Conservation (phyloP, 2,329 filamentous ascomycete species). For the Verticillium nonalfalfae region DNA sequence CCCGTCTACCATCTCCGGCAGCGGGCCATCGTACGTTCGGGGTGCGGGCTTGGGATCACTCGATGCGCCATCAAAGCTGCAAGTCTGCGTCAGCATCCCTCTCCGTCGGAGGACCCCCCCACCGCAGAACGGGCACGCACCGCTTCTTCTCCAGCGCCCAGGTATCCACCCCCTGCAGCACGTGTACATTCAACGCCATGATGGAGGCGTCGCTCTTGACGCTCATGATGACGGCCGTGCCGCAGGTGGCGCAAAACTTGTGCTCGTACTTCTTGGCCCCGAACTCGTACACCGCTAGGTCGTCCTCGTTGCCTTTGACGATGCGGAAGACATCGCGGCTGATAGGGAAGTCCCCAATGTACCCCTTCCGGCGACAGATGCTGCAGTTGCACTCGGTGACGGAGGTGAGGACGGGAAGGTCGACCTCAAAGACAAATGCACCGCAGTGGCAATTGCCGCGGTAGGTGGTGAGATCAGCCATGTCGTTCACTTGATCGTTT, state of each 20-base stretch:
- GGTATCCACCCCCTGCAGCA: constrained; percentile 37
- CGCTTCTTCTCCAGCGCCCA: constrained; percentile 26
- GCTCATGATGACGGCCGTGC: constrained; percentile 31
- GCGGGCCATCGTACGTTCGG: constrained; percentile 30
- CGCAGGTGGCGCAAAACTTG: constrained; percentile 49
- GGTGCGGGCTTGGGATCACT: constrained; percentile 24
- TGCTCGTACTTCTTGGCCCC: constrained; percentile 28
- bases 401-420: constrained; percentile 50
- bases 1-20: constrained; percentile 30
- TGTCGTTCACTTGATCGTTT: background rate
- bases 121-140: constrained; percentile 20
- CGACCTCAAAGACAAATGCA: constrained; percentile 43
- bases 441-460: constrained; percentile 54
- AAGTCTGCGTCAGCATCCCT: background rate
- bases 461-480: constrained; percentile 29
- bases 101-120: background rate
- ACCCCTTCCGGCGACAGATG: constrained; percentile 49
- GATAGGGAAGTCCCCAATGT: constrained; percentile 28
- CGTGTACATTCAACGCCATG: constrained; percentile 36
- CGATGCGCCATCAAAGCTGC: constrained; percentile 30
- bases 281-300: constrained; percentile 38
- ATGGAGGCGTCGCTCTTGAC: constrained; percentile 18
- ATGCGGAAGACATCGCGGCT: constrained; percentile 28
- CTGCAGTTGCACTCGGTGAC: constrained; percentile 60
- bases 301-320: constrained; percentile 35